Percentiles rank a stretch among this genome's conserved stretches.
Conservation (phyloP, 805 yeast species). For the Candida nitratophila region DNA sequence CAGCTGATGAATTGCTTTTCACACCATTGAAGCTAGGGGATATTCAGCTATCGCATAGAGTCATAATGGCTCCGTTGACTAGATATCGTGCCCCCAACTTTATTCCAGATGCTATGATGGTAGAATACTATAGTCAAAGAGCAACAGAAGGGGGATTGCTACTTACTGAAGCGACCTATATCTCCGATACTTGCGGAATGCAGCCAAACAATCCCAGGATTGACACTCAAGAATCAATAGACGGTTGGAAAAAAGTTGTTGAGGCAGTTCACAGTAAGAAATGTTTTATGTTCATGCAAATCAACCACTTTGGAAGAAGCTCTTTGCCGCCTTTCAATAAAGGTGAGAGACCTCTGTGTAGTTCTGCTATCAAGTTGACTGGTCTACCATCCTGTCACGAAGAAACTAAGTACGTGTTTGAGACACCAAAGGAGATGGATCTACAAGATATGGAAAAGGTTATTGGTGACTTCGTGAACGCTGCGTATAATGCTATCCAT, state of each 20-base stretch:
- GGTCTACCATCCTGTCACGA: constrained; percentile 5
- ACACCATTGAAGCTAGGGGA: constrained; percentile 33
- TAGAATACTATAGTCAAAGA: constrained; percentile 26
- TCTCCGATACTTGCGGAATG: constrained; percentile 19
- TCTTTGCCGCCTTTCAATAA: constrained; percentile 14
- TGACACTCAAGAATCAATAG: constrained; percentile 19
- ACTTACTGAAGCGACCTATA: constrained; percentile 28
- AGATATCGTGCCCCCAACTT: constrained; percentile 29
- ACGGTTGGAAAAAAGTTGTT: constrained; percentile 32
- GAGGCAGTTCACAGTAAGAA: constrained; percentile 38
- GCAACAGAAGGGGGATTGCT: constrained; percentile 27
- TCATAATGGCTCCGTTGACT: constrained; percentile 42
- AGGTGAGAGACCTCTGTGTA: constrained; percentile 7
- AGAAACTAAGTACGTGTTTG: constrained; percentile 13
- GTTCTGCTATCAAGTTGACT: constrained; percentile 5
- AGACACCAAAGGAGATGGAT: constrained; percentile 18
- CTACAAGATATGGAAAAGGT: constrained; percentile 32
- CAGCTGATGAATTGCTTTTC: constrained; percentile 15
- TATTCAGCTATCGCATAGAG: constrained; percentile 27
- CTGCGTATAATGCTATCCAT: constrained; percentile 24
- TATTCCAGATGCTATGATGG: constrained; percentile 24
- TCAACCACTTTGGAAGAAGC: constrained; percentile 41
- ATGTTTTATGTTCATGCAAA: constrained; percentile 32
- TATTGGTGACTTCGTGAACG: constrained; percentile 17
- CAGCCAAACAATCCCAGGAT: constrained; percentile 13